Evolutionary conservation across 495 filamentous ascomycete genomes (phyloP).

Genomic region (Xylaria grammica): DNA sequence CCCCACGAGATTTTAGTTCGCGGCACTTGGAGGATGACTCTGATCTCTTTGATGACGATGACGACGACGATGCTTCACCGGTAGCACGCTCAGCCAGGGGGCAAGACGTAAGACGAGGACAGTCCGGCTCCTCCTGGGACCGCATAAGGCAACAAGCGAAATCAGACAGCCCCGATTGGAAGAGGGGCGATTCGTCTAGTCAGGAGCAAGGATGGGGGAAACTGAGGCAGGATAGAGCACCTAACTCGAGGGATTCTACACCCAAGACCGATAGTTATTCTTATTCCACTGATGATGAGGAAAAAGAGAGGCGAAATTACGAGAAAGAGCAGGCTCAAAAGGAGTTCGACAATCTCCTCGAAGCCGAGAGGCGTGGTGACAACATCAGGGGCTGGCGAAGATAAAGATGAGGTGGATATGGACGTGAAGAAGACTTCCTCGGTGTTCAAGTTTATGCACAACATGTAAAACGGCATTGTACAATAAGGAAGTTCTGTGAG

Average conservation of each 20-base stretch:
- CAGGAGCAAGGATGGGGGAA: conserved; percentile 34
- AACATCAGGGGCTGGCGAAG: neutral
- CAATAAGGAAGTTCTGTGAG: conserved; percentile 2
- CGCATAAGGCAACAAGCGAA: conserved; percentile 41
- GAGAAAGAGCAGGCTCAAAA: conserved; percentile 51
- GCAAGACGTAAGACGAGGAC: conserved; percentile 10
- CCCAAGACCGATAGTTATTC: conserved; percentile 38
- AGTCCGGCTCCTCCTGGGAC: conserved; percentile 45
- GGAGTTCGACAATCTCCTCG: conserved; percentile 51
- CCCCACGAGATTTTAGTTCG: neutral
- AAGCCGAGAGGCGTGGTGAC: conserved; percentile 35
- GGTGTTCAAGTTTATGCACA: neutral
- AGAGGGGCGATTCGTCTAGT: conserved; percentile 35
- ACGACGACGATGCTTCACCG: conserved; percentile 47
- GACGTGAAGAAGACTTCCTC: neutral
- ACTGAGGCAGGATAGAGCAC: conserved; percentile 33
- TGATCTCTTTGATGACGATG: conserved; percentile 42
- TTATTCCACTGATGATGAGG: conserved; percentile 40
- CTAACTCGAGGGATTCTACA: conserved; percentile 15
- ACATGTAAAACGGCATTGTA: neutral
- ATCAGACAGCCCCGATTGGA: conserved; percentile 28
- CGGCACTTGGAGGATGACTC: conserved; percentile 33
- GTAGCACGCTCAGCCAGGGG: conserved; percentile 34
- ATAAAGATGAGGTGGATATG: neutral
- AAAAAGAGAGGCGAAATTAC: conserved; percentile 37